Evolutionary conservation across 495 filamentous ascomycete species (phyloP), one percentile per base, ranked within the genome.

Genomic region (Geopyxis carbonaria): DNA sequence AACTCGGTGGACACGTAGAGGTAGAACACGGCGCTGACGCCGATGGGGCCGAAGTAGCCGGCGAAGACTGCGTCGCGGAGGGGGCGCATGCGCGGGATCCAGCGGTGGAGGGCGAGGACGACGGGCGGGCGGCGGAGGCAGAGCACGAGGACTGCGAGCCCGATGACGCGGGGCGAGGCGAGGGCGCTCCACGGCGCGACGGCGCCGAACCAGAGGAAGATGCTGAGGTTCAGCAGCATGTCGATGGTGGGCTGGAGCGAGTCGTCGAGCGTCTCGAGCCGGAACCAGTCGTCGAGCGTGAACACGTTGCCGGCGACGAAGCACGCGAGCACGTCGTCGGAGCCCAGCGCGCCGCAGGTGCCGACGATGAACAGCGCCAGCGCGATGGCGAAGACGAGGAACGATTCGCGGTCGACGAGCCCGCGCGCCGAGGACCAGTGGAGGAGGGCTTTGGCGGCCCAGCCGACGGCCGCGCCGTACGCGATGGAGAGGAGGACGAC

Each of bases 231-330:
- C 20, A 73, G 63, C 33, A 72, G 58, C 65, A 71, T 2, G 46
- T 93, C 85, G 39, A 93, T 80, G 1, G 83, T 93, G 0, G 86
- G 83, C 51, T 93, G 81, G 18, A 95, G 66, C 6, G 76, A 84
- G 55, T 93, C 87, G 55, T 92, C 84, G 44, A 79, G 61, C 1
- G 84, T 93, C 56, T 80, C 79, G 0, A 87, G 64, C 1, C 87
- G 79, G 59, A 91, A 93, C 85, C 83, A 92, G 60, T 93, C 86
- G 62, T 73, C 85, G 68, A 80, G 81, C 2, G 83, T 93, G 47
- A 94, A 91, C 3, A 70, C 74, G 18, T 37, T 37, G 34, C 34
- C 87, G 13, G 87, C 85, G 43, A 93, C 75, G 49, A 95, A 95
- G 60, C 83, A 93, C 2, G 87, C 85, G 1, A 95, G 67, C 11